Conservation (phyloP, 2,329 filamentous ascomycete genomes). For the Hypoxylon sp. region DNA sequence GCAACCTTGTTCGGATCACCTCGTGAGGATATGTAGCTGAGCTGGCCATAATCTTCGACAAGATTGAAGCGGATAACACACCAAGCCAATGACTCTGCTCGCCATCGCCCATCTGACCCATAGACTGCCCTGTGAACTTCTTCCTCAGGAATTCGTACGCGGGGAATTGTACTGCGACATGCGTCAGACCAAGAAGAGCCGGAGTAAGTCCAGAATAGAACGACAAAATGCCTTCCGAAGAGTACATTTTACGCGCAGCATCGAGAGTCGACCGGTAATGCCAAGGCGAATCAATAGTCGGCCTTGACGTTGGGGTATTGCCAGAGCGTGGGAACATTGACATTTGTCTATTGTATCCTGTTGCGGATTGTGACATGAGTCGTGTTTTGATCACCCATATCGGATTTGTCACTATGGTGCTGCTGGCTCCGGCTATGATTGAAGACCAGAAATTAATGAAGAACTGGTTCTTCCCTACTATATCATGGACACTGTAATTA, state of each 20-base stretch:
- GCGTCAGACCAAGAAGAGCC: slow-evolving; percentile 89
- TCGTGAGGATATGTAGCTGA: slow-evolving; percentile 98
- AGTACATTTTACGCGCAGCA: slow-evolving; percentile 96
- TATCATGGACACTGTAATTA: slow-evolving; percentile 24
- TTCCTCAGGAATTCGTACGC: slow-evolving; percentile 95
- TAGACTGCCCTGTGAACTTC: slow-evolving; percentile 88
- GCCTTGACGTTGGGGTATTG: slow-evolving; percentile 68
- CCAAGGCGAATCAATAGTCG: slow-evolving; percentile 78
- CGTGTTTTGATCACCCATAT: slow-evolving; percentile 99
- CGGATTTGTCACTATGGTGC: slow-evolving; percentile 93
- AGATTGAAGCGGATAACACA: slow-evolving; percentile 86
- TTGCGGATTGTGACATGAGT: slow-evolving; percentile 88
- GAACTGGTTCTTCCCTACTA: slow-evolving; percentile 78
- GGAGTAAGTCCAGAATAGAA: slow-evolving; percentile 97
- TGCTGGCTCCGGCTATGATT: slow-evolving; percentile 89
- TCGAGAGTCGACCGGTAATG: slow-evolving; percentile 92
- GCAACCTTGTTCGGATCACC: slow-evolving; percentile 90
- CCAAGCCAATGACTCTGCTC: slow-evolving; percentile 82
- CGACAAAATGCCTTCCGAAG: slow-evolving; percentile 84
- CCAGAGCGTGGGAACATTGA: slow-evolving; percentile 62
- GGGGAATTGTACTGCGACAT: slow-evolving; percentile 97
- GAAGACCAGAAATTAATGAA: slow-evolving; percentile 89
- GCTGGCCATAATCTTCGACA: slow-evolving; percentile 95
- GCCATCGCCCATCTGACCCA: slow-evolving; percentile 76
- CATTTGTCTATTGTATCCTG: slow-evolving; percentile 61